phyloP scores from a whole-genome alignment of 768 basidiomycete genomes.

The Kondoa subrosea region DNA sequence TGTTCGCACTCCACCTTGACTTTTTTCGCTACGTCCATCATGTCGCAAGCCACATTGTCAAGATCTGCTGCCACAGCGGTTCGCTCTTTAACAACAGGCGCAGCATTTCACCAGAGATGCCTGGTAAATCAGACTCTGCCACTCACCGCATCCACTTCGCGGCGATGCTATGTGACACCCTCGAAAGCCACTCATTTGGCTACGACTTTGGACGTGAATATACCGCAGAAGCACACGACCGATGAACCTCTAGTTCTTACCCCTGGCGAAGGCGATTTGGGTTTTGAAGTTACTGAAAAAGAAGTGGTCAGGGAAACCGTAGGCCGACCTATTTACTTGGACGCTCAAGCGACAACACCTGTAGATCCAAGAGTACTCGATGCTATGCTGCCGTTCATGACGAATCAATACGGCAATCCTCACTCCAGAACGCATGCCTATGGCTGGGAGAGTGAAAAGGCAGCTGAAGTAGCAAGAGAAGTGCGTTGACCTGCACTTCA shows the following conservation, averaged over 20 bases:
- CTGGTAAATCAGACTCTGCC: not conserved
- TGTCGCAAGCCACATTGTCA: too few species aligned
- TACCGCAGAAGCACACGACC: not conserved
- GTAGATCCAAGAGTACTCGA: conserved; percentile 93
- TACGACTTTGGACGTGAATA: not conserved
- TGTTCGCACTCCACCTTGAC: too few species aligned
- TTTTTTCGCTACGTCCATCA: too few species aligned
- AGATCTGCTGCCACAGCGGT: too few species aligned
- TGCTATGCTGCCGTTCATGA: conserved; percentile 86
- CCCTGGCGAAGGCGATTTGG: conserved; percentile 1
- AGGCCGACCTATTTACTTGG: conserved; percentile 77
- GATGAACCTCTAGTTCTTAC: conserved; percentile 2
- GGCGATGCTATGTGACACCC: not conserved
- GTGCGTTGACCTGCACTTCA: conserved; percentile 32
- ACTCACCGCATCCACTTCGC: not conserved
- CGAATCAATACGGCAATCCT: conserved; percentile 92
- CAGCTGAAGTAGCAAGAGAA: conserved; percentile 79
- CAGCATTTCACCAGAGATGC: not conserved
- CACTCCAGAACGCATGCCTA: conserved; percentile 97
- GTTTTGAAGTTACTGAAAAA: not conserved
- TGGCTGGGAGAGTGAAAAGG: conserved; percentile 96
- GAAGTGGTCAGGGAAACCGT: conserved; percentile 11
- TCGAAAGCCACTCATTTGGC: not conserved
- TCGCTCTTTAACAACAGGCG: too few species aligned
- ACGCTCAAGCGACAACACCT: conserved; percentile 87